These are phyloP conservation scores for Pseudopithomyces chartarum DNA, from an alignment of 2,329 filamentous ascomycete species.

Conservation along the genomic window DNA sequence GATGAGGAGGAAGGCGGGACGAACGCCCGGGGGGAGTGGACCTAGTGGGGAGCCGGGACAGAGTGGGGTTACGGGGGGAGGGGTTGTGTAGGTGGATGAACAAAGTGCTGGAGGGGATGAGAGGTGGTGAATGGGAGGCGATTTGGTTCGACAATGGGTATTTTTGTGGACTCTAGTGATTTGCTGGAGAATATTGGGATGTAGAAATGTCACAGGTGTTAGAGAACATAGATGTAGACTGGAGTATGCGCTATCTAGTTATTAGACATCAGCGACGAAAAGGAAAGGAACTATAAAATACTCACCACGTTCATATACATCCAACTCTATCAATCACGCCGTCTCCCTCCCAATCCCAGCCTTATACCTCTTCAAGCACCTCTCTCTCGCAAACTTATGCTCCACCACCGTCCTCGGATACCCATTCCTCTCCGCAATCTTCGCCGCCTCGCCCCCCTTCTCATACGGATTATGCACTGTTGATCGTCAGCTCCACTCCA, in stretches of 20 bases:
- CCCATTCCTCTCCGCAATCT: constrained; percentile 65
- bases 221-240: no score
- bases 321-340: constrained; percentile 29
- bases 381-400: constrained; percentile 71
- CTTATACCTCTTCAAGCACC: constrained; percentile 74
- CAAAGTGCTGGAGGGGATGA: background rate
- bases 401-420: constrained; percentile 79
- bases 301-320: background rate
- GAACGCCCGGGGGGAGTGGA: constrained; percentile 13
- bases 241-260: no score
- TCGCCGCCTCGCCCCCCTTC: constrained; percentile 58
- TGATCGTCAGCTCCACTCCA: no score
- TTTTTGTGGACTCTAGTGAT: no score
- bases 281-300: no score
- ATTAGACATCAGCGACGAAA: no score
- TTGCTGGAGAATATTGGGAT: no score
- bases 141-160: no score
- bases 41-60: constrained; percentile 4
- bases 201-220: no score
- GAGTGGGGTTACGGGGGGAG: constrained; percentile 1
- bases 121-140: background rate
- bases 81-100: background rate
- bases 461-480: constrained; percentile 85
- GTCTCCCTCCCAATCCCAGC: constrained; percentile 60
- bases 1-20: constrained; percentile 39